Evolutionary conservation across 2,329 filamentous ascomycete species (phyloP).

Genomic region (Scytalidium sp.): DNA sequence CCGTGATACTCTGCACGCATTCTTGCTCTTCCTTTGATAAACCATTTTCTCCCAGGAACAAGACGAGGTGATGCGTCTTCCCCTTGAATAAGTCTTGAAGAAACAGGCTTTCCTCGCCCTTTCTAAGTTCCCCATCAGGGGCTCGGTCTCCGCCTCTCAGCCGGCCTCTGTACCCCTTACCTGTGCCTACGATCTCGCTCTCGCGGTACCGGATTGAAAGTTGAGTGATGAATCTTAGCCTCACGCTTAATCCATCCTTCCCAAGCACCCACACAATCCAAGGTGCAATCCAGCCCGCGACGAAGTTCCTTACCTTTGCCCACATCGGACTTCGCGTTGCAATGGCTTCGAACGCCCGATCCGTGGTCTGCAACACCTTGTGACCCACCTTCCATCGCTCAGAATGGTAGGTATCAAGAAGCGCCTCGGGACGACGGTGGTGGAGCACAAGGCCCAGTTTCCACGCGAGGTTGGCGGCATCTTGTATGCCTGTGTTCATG

Average conservation of each 20-base stretch:
- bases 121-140: constrained; percentile 32
- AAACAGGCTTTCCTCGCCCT: constrained; percentile 7
- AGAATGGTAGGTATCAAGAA: constrained; percentile 45
- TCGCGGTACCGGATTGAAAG: constrained; percentile 40
- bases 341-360: constrained; percentile 36
- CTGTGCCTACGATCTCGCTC: constrained; percentile 34
- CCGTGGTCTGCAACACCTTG: constrained; percentile 38
- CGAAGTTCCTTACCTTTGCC: constrained; percentile 34
- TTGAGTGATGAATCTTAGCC: constrained; percentile 37
- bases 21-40: constrained; percentile 8
- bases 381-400: constrained; percentile 46
- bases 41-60: constrained; percentile 27
- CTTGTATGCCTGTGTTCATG: constrained; percentile 52
- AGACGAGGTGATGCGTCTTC: constrained; percentile 25
- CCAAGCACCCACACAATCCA: constrained; percentile 24
- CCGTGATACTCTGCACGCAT: constrained; percentile 11
- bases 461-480: constrained; percentile 55
- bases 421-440: constrained; percentile 34
- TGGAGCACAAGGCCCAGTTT: constrained; percentile 35
- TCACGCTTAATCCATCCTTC: constrained; percentile 7
- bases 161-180: constrained; percentile 26
- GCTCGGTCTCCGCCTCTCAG: constrained; percentile 46
- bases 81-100: constrained; percentile 26
- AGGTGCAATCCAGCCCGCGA: constrained; percentile 37
- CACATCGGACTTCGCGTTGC: constrained; percentile 33